Evolutionary conservation across 257 asterid genomes (phyloP), one percentile per base, ranked within the genome.

Genomic region (Fraxinus excelsior): DNA sequence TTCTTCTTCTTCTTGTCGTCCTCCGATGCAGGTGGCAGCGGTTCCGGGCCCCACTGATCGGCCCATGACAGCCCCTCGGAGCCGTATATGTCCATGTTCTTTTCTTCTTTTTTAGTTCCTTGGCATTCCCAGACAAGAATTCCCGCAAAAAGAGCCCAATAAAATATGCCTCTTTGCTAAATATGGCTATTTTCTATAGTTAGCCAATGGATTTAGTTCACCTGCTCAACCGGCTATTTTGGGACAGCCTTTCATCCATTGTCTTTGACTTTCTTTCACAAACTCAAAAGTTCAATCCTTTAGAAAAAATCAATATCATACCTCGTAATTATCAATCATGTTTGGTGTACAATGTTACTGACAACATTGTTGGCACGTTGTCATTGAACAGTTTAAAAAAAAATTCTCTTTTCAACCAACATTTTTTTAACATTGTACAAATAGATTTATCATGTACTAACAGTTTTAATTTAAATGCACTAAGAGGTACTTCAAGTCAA

Each of bases 61-160:
- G 71, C 78, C 78, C 78, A 74, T 0, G 78, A 74, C 11, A 37
- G 37, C 72, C 78, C 78, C 38, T 64, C 56, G 16, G 78, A 64
- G 40, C 35, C 26, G 19, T 73, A 49, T 29, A 73, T 4, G 35
- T 73, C 46, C 76, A 73, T 73, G 18, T 51, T 38, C 29, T 29
- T 32, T 3, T 51, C 13, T 31, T 62, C 40, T 2, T 69, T n/a
- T 26, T 35, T 9, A 73, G 31, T 51, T 58, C 74, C 32, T 31
- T 67, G 8, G 38, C 68, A 62, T 25, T 62, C 68, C 68, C 68
- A 62, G 35, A 62, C 34, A 62, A 62, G 68, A 62, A 23, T 23
- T 26, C 35, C 68, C 12, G 68, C 68, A 62, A 58, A 21, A 58
- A 62, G 68, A 62, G 66, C 29, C 9, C 19, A 26, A 62, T 10